Evolutionary conservation across 306 rosid species (phyloP), one percentile per base, ranked within the genome.

Genomic region (Trifolium pratense): DNA sequence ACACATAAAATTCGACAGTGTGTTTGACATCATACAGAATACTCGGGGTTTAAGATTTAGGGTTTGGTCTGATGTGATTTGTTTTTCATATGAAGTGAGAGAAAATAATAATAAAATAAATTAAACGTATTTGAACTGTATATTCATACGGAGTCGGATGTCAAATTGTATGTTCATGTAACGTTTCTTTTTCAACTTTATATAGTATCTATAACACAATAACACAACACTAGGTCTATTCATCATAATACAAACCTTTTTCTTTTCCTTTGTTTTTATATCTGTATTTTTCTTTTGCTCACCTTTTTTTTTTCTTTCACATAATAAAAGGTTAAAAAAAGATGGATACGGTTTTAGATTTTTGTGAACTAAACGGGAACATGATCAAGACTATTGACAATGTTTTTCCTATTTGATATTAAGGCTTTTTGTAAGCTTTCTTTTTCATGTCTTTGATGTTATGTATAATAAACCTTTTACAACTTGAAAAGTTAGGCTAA

Each of bases 251-350:
- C 17, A 69, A 8, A 3, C 5, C 3, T 45, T 59, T 59, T 73
- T 45, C 14, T 46, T 29, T 20, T 53, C 60, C 14, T 55, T 26
- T 13, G 6, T 17, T 25, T 75, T 68, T 69, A 42, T 49, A 34
- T 68, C 45, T n/a, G 51, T 58, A 39, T 43, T 0, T 48, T 42
- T 68, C 20, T 67, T 39, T 46, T 10, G 37, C 31, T 16, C 11
- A 8, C 21, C 12, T 49, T 11, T 64, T 67, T 73, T 26, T 74
- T 52, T 74, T 52, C 63, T 67, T 53, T 26, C 36, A 59, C 75
- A 37, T 34, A 23, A 59, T 32, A 36, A 73, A 58, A 52, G 65
- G 21, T 48, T 66, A 18, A 25, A 42, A 46, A 23, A 15, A 56
- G 59, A 81, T 51, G 56, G 70, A 49, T 31, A 36, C 37, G 25